Conservation (phyloP, 2,329 filamentous ascomycete genomes). For the Diaporthe humulicola region DNA sequence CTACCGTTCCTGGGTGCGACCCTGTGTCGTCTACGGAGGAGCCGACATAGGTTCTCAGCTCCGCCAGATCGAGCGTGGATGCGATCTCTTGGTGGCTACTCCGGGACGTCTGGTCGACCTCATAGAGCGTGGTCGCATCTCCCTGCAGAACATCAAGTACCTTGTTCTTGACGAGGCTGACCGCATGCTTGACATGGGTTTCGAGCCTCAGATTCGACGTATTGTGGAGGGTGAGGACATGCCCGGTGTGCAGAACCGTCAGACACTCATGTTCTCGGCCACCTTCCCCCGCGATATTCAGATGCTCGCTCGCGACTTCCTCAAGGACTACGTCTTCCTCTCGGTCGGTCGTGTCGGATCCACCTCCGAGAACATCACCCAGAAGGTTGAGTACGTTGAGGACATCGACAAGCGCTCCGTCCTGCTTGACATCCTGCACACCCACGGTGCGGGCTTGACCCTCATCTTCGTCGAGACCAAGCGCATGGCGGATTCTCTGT, state of each 20-base stretch:
- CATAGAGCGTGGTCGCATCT: conserved; percentile 98
- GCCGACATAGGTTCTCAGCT: conserved; percentile 98
- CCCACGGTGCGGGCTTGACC: conserved; percentile 88
- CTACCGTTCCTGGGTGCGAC: conserved; percentile 98
- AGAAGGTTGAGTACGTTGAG: conserved; percentile 97
- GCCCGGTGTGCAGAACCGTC: conserved; percentile 84
- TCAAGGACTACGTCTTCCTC: conserved; percentile 99
- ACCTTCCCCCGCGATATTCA: conserved; percentile 99
- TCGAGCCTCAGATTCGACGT: conserved; percentile 98
- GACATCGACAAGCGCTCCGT: conserved; percentile 98
- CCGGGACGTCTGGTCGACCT: conserved; percentile 97
- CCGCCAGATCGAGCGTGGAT: conserved; percentile 96
- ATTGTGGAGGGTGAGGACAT: conserved; percentile 99
- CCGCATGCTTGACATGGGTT: conserved; percentile 99
- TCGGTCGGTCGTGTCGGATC: conserved; percentile 98
- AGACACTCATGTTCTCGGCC: conserved; percentile 99
- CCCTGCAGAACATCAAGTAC: conserved; percentile 98
- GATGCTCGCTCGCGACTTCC: conserved; percentile 98
- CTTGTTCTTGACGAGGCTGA: conserved; percentile 98
- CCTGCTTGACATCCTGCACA: conserved; percentile 96
- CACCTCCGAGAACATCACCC: conserved; percentile 99
- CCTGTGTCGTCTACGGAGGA: conserved; percentile 98
- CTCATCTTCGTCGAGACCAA: conserved; percentile 99
- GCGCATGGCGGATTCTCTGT: conserved; percentile 98
- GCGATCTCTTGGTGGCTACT: conserved; percentile 96